These are phyloP conservation scores for Venturia aucupariae DNA, from an alignment of 2,329 filamentous ascomycete genomes.

Conservation along the genomic window DNA sequence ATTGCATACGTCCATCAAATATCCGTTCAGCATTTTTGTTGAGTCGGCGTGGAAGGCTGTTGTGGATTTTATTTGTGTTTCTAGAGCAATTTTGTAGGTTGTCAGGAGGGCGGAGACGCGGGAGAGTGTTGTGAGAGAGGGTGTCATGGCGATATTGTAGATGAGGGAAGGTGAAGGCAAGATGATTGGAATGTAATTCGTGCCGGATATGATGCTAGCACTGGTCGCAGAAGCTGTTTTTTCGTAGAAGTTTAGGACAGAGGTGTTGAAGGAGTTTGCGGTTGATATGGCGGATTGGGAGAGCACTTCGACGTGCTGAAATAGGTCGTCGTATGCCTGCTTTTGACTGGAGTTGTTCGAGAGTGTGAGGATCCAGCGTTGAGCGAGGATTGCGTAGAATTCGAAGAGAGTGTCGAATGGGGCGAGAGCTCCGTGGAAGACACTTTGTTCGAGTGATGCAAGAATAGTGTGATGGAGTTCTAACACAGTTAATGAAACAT, in stretches of 20 bases:
- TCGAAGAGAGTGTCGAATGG: constrained; percentile 43
- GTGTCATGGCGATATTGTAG: constrained; percentile 5
- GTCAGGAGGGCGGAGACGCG: constrained; percentile 12
- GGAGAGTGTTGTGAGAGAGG: constrained; percentile 5
- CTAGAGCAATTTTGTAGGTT: constrained; percentile 5
- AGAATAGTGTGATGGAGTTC: constrained; percentile 3
- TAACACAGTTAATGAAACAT: neutral
- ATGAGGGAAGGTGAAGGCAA: neutral
- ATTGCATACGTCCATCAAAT: constrained; percentile 81
- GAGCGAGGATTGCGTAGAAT: constrained; percentile 60
- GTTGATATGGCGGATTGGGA: constrained; percentile 22
- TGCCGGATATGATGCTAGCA: constrained; percentile 22
- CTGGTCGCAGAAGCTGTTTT: constrained; percentile 48
- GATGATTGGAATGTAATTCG: neutral
- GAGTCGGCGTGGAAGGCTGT: constrained; percentile 24
- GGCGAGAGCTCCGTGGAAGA: constrained; percentile 10
- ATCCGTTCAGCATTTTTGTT: constrained; percentile 63
- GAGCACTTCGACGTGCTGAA: constrained; percentile 24
- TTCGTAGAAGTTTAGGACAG: constrained; percentile 59
- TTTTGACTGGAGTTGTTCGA: constrained; percentile 40
- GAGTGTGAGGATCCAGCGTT: constrained; percentile 36
- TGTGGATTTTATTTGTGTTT: constrained; percentile 18
- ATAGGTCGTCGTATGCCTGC: constrained; percentile 30
- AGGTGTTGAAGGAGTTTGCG: constrained; percentile 39
- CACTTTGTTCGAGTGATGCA: constrained; percentile 6